phyloP scores from a whole-genome alignment of 768 basidiomycete genomes.

The Butyriboletus loyo region DNA sequence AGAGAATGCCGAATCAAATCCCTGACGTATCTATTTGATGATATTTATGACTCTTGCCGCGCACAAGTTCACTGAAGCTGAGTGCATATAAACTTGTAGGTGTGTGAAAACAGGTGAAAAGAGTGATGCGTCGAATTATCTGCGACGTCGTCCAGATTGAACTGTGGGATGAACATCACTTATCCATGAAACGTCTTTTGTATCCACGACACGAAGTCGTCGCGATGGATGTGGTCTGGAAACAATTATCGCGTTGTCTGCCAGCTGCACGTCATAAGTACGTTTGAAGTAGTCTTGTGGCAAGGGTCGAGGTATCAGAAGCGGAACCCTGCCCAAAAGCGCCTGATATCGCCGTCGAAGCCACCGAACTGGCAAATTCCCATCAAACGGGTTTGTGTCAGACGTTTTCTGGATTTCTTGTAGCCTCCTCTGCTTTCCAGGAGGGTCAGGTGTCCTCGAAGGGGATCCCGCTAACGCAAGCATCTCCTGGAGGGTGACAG shows the following conservation, averaged over 20 bases:
- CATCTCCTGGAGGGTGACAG: conserved; percentile 43
- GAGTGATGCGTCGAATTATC: conserved; percentile 1
- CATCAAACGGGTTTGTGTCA: conserved; percentile 14
- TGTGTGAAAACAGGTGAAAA: not conserved
- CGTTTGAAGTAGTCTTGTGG: conserved; percentile 1
- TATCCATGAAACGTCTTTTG: conserved; percentile 38
- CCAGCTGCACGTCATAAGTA: conserved; percentile 32
- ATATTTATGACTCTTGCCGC: conserved; percentile 6
- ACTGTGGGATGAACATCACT: conserved; percentile 2
- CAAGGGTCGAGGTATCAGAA: conserved; percentile 38
- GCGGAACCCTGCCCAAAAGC: conserved; percentile 59
- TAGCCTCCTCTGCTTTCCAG: conserved; percentile 27
- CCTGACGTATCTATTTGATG: conserved; percentile 20
- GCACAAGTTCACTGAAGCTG: not conserved
- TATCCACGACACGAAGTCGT: conserved; percentile 23
- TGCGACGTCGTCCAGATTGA: not conserved
- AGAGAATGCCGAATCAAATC: conserved; percentile 40
- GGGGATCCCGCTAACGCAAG: conserved; percentile 41
- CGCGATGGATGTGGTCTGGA: conserved; percentile 15
- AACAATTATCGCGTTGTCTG: conserved; percentile 28
- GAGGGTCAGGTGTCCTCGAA: conserved; percentile 24
- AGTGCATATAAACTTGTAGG: not conserved
- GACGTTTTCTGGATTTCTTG: not conserved
- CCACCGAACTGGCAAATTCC: conserved; percentile 26
- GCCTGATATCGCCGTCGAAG: conserved; percentile 53